These are phyloP conservation scores for Murraya koenigii DNA, from an alignment of 345 rosid genomes.

Conservation along the genomic window DNA sequence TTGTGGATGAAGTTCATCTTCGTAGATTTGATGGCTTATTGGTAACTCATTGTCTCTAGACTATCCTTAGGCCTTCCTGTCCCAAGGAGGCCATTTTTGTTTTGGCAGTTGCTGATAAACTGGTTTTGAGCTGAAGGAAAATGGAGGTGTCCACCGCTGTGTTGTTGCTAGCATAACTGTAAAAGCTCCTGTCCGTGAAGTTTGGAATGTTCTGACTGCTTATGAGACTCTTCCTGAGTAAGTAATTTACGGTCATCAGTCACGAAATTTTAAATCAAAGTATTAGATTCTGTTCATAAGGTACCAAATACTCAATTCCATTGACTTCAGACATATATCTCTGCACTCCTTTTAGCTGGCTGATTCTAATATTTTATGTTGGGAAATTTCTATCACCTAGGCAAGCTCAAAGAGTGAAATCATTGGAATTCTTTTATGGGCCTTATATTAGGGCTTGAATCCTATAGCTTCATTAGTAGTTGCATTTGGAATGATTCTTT, in stretches of 20 bases:
- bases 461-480: not conserved
- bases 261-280: not conserved
- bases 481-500: not conserved
- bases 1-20: slow-evolving; percentile 95
- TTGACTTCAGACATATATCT: not conserved
- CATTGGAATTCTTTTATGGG: not conserved
- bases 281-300: not conserved
- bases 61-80: slow-evolving; percentile 24
- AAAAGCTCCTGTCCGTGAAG: slow-evolving; percentile 91
- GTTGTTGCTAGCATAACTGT: slow-evolving; percentile 94
- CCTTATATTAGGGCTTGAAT: not conserved
- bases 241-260: slow-evolving; percentile 19
- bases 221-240: slow-evolving; percentile 98
- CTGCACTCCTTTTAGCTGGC: not conserved
- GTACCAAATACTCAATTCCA: not conserved
- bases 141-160: slow-evolving; percentile 95
- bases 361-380: not conserved
- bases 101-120: slow-evolving; percentile 33
- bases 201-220: slow-evolving; percentile 89
- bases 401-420: not conserved
- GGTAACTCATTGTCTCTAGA: slow-evolving; percentile 48
- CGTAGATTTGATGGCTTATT: slow-evolving; percentile 92
- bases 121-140: slow-evolving; percentile 69
- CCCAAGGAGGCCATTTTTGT: slow-evolving; percentile 11
- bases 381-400: not conserved